Evolutionary conservation across 345 rosid genomes (phyloP).

Genomic region (Sisymbrium irio): DNA sequence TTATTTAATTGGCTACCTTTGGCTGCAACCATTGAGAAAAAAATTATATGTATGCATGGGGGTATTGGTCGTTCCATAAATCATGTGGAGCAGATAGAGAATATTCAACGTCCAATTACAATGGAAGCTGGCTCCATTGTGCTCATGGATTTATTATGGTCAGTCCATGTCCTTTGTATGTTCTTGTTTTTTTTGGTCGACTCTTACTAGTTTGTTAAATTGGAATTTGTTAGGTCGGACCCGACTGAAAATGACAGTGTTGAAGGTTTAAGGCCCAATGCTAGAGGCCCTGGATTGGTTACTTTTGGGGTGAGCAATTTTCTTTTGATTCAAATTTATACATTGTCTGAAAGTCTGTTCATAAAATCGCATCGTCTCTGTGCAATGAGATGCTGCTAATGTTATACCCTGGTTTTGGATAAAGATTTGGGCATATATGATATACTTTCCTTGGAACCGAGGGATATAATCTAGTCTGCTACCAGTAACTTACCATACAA

Average conservation of each 20-base stretch:
- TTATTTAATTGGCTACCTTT: conserved; percentile 92
- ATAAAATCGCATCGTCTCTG: neutral
- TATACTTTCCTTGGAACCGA: neutral
- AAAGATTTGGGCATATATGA: neutral
- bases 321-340: neutral
- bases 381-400: neutral
- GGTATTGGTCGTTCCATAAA: conserved; percentile 95
- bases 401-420: neutral
- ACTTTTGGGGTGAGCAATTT: conserved; percentile 81
- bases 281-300: conserved; percentile 92
- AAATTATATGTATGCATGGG: conserved; percentile 94
- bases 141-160: conserved; percentile 92
- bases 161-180: conserved; percentile 31
- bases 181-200: conserved; percentile 10
- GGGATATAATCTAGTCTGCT: neutral
- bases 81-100: conserved; percentile 87
- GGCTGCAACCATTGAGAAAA: conserved; percentile 87
- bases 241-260: conserved; percentile 95
- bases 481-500: neutral
- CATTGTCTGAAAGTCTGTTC: neutral
- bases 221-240: conserved; percentile 62
- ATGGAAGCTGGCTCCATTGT: conserved; percentile 96
- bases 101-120: conserved; percentile 83
- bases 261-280: conserved; percentile 90
- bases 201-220: conserved; percentile 4